These are phyloP conservation scores for Salicornia ramosissima DNA, from an alignment of 148 eudicot species.

Conservation along the genomic window DNA sequence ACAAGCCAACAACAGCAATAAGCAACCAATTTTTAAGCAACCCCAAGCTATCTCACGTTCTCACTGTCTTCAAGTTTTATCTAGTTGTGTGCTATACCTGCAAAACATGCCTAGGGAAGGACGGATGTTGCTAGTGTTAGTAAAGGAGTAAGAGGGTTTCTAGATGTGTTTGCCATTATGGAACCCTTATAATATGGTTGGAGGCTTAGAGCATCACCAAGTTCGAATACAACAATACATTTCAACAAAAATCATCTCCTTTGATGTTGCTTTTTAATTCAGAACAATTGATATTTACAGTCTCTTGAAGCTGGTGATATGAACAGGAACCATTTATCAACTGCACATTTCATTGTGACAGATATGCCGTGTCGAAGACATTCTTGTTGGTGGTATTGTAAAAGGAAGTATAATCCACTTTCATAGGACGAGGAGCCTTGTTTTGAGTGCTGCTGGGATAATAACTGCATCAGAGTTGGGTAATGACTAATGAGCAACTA, in stretches of 20 bases:
- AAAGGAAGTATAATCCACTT: slow-evolving; percentile 75
- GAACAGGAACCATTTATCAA: background rate
- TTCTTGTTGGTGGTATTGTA: slow-evolving; percentile 62
- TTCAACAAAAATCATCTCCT: background rate
- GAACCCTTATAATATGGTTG: background rate
- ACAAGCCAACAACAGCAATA: no score
- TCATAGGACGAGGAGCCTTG: slow-evolving; percentile 73
- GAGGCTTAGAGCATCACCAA: background rate
- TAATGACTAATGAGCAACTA: slow-evolving; percentile 26
- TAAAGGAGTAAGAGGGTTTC: background rate
- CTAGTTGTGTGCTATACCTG: no score
- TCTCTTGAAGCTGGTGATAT: slow-evolving; percentile 10
- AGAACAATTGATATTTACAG: slow-evolving; percentile 11
- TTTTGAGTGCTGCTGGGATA: slow-evolving; percentile 52
- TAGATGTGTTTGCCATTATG: background rate
- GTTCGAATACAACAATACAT: background rate
- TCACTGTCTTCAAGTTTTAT: no score
- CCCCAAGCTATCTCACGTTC: no score
- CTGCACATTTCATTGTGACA: slow-evolving; percentile 25
- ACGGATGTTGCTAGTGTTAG: background rate
- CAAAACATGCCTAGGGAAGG: no score
- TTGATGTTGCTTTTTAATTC: background rate
- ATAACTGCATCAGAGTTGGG: slow-evolving; percentile 79
- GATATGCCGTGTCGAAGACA: slow-evolving; percentile 90
- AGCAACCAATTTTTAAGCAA: no score